phyloP scores from a whole-genome alignment of 116 monocot genomes.

The Dioscorea cayenensis region DNA sequence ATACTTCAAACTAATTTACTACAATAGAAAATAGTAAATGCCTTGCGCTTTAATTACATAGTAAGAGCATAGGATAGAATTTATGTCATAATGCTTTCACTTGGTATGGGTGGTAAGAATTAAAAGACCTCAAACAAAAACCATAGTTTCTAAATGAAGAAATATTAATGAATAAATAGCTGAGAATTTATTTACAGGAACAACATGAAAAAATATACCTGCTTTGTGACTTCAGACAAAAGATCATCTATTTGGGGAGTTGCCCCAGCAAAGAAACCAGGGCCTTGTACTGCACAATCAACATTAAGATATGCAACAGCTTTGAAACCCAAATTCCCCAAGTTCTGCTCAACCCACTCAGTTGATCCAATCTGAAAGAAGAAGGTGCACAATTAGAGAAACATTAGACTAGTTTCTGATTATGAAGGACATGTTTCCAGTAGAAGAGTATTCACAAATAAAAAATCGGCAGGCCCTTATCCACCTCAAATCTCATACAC shows the following conservation, averaged over 20 bases:
- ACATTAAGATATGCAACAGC: constrained; percentile 81
- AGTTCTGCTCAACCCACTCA: constrained; percentile 87
- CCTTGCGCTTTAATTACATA: no score
- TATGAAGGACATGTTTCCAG: not conserved
- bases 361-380: constrained; percentile 82
- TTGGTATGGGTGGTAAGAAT: no score
- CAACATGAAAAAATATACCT: constrained; percentile 24
- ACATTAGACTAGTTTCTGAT: not conserved
- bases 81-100: no score
- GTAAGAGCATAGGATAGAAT: no score
- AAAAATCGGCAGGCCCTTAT: not conserved
- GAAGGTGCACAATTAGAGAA: not conserved
- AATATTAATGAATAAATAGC: not conserved
- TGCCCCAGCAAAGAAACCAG: constrained; percentile 61
- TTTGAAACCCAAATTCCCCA: constrained; percentile 45
- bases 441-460: not conserved
- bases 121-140: no score
- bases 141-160: no score
- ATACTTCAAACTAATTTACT: no score
- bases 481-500: not conserved
- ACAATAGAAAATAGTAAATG: no score
- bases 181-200: not conserved
- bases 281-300: constrained; percentile 85
- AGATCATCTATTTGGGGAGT: constrained; percentile 78
- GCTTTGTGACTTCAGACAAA: constrained; percentile 57